Conservation (phyloP, 352 stramenopile species). For the Pythium folliculosum region DNA sequence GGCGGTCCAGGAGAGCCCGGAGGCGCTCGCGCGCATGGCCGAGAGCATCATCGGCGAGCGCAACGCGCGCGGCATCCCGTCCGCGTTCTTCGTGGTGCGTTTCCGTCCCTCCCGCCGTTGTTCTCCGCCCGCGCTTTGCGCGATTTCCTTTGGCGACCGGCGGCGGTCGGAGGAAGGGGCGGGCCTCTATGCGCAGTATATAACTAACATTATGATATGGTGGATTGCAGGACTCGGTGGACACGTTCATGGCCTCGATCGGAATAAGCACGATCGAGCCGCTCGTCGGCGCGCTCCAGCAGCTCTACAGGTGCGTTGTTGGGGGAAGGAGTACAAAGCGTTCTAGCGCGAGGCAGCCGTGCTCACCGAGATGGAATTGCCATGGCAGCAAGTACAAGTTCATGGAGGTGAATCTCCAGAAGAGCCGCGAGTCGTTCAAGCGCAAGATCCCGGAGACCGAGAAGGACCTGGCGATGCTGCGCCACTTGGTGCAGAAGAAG, state of each 20-base stretch:
- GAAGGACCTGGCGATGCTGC: conserved; percentile 83
- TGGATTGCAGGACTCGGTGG: conserved; percentile 55
- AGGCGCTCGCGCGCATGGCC: conserved; percentile 69
- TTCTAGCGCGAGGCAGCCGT: not conserved
- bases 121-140: too few species aligned
- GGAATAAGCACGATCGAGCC: conserved; percentile 69
- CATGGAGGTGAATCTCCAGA: conserved; percentile 87
- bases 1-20: conserved; percentile 57
- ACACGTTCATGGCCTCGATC: conserved; percentile 63
- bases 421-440: conserved; percentile 87
- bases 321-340: not conserved
- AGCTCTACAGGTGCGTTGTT: conserved; percentile 66
- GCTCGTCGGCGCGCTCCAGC: conserved; percentile 77
- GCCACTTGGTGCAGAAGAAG: conserved; percentile 75
- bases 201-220: too few species aligned
- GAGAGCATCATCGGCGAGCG: conserved; percentile 77
- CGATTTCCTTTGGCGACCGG: not conserved
- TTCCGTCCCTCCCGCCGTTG: not conserved
- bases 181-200: too few species aligned
- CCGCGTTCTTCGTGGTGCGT: conserved; percentile 73
- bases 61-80: conserved; percentile 78
- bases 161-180: too few species aligned
- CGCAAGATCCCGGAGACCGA: conserved; percentile 92
- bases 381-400: conserved; percentile 86
- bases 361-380: too few species aligned